Conservation (phyloP, 164 flowering plant genomes). For the Chloranthus sessilifolius region DNA sequence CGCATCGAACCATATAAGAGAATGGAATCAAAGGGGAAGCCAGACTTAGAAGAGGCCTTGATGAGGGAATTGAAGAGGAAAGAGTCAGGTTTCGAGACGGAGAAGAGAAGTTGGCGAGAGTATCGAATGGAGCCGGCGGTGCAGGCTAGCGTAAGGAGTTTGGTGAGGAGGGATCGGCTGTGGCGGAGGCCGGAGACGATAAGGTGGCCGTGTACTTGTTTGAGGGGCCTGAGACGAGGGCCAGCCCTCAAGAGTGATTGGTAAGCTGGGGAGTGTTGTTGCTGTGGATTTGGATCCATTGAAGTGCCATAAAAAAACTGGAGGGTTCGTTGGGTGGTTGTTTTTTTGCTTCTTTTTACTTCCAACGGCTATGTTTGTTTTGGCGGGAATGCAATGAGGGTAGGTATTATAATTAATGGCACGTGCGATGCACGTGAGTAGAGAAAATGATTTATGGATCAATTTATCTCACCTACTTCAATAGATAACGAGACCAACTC, state of each 20-base stretch:
- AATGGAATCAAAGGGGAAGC: constrained; percentile 37
- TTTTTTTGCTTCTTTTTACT: no score
- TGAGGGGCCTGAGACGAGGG: constrained; percentile 36
- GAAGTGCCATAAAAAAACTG: no score
- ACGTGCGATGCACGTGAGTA: no score
- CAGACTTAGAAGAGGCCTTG: constrained; percentile 33
- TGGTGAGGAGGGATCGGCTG: constrained; percentile 55
- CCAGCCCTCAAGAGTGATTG: constrained; percentile 47
- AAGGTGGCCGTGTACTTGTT: constrained; percentile 59
- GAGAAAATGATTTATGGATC: no score
- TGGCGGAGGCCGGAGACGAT: constrained; percentile 38
- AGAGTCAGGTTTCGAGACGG: constrained; percentile 48
- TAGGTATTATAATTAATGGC: no score
- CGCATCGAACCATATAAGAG: constrained; percentile 47
- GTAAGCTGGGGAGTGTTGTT: constrained; percentile 39
- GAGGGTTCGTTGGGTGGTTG: no score
- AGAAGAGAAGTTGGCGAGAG: constrained; percentile 40
- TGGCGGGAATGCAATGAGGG: no score
- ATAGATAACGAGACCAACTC: no score
- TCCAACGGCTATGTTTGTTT: no score
- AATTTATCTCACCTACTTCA: no score
- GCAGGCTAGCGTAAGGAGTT: constrained; percentile 51
- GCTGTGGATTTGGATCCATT: no score
- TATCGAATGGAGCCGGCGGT: constrained; percentile 46
- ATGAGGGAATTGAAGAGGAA: constrained; percentile 65